Evolutionary conservation across 768 basidiomycete genomes (phyloP), one percentile per base, ranked within the genome.

Genomic region (Phlebiopsis flavidoalba): DNA sequence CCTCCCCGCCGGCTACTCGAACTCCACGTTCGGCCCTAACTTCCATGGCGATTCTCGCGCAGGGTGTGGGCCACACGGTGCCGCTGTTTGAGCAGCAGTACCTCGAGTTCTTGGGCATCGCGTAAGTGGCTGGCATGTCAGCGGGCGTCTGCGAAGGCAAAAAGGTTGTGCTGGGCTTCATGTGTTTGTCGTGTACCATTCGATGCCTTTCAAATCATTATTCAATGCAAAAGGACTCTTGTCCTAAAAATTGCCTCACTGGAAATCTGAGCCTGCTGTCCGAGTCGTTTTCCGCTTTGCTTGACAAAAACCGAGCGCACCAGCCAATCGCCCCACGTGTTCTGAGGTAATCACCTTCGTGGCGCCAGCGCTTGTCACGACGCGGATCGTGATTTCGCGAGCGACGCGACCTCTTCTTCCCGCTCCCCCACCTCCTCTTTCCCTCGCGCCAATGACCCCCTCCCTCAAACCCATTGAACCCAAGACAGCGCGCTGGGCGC

Each of bases 401-500:
- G 24, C 19, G 53, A 22, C 53, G 53, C 53, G 54, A 12, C 40
- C 19, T 19, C 33, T 60, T 54, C 21, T 21, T 49, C 24, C 35
- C 22, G 14, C n/a, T 33, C 59, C 52, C 26, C 36, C 40, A 24
- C 43, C 43, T 35, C 26, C 52, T 10, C 43, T 5, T 17, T n/a
- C n/a, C 21, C 22, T 36, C 52, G 12, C 17, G 21, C 35, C 14
- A 26, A 71, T 71, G 70, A 12, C 66, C 3, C 63, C 70, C 8
- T 48, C 62, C 64, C 69, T 73, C 53, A 75, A 72, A 14, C 72
- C 76, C 17, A 84, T 90, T 53, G 74, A 77, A 24, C 83, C 84
- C n/a, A 87, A 85, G 68, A 80, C 84, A 46, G 75, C 80, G 17
- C 74, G 86, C 77, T 93, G 88, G 86, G 76, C 79, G 62, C 88